These are phyloP conservation scores for Curvularia verruculosa DNA, from an alignment of 2,329 filamentous ascomycete species.

Conservation along the genomic window DNA sequence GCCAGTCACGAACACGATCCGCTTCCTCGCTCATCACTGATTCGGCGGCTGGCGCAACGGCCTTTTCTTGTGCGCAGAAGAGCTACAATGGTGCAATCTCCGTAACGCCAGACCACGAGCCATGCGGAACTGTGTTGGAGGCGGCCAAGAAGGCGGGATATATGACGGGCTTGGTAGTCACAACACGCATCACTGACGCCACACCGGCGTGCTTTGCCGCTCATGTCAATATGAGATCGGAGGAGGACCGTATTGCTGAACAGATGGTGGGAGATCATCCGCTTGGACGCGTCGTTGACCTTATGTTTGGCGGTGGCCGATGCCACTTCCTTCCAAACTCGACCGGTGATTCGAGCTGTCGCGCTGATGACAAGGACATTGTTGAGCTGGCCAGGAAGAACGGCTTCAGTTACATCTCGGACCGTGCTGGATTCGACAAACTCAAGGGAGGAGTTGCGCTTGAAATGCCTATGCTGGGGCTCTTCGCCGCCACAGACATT, in stretches of 20 bases:
- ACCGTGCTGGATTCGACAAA: slow-evolving; percentile 75
- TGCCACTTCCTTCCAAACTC: slow-evolving; percentile 91
- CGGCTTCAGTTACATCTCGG: slow-evolving; percentile 79
- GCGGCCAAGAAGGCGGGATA: slow-evolving; percentile 92
- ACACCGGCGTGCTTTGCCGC: slow-evolving; percentile 94
- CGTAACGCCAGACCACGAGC: slow-evolving; percentile 79
- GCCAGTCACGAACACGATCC: slow-evolving; percentile 84
- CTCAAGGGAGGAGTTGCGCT: slow-evolving; percentile 70
- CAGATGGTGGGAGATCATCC: slow-evolving; percentile 91
- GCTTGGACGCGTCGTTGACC: slow-evolving; percentile 83
- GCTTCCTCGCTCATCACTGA: slow-evolving; percentile 88
- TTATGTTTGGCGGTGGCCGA: slow-evolving; percentile 90
- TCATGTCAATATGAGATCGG: slow-evolving; percentile 78
- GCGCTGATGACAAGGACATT: slow-evolving; percentile 78
- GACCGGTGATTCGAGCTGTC: slow-evolving; percentile 75
- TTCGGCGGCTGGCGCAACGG: slow-evolving; percentile 94
- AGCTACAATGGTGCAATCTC: slow-evolving; percentile 97
- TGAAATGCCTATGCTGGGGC: slow-evolving; percentile 80
- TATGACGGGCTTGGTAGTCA: slow-evolving; percentile 91
- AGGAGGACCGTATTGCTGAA: slow-evolving; percentile 89
- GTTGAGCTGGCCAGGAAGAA: slow-evolving; percentile 74
- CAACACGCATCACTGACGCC: slow-evolving; percentile 92
- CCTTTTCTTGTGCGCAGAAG: slow-evolving; percentile 90
- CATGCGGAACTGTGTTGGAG: slow-evolving; percentile 92
- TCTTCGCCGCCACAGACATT: slow-evolving; percentile 82